These are phyloP conservation scores for Suillus alpinus DNA, from an alignment of 768 basidiomycete genomes.

Conservation along the genomic window DNA sequence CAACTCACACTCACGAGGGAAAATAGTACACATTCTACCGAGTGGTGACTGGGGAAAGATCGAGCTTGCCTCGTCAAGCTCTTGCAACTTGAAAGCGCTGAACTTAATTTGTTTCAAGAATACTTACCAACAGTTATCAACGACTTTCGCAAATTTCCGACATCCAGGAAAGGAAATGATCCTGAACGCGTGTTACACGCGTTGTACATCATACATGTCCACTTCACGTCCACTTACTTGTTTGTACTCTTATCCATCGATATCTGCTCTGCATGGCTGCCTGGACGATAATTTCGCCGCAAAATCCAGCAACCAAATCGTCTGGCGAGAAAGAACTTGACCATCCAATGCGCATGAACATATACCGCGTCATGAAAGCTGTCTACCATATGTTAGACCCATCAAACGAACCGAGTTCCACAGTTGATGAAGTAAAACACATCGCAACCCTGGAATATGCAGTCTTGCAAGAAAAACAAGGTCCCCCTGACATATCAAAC, in stretches of 20 bases:
- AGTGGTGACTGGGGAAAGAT: too few relatives aligned
- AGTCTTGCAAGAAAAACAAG: background rate
- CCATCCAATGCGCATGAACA: background rate
- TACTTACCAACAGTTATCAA: too few relatives aligned
- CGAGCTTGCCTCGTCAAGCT: too few relatives aligned
- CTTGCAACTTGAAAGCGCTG: too few relatives aligned
- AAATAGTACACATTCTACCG: too few relatives aligned
- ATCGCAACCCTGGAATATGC: background rate
- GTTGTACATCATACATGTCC: too few relatives aligned
- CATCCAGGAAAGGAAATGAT: too few relatives aligned
- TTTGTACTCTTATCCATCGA: background rate
- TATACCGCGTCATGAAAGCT: background rate
- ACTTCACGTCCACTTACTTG: background rate
- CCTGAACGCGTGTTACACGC: too few relatives aligned
- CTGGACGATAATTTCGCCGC: background rate
- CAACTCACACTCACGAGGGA: too few relatives aligned
- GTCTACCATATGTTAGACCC: background rate
- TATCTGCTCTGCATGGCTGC: background rate
- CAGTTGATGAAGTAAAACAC: background rate
- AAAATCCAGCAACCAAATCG: background rate
- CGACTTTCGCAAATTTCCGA: too few relatives aligned
- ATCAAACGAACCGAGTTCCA: background rate
- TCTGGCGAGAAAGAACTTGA: rapidly evolving
- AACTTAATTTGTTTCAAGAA: too few relatives aligned
- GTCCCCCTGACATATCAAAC: background rate